Conservation (phyloP, 805 yeast genomes). For the Starmerella geochares region DNA sequence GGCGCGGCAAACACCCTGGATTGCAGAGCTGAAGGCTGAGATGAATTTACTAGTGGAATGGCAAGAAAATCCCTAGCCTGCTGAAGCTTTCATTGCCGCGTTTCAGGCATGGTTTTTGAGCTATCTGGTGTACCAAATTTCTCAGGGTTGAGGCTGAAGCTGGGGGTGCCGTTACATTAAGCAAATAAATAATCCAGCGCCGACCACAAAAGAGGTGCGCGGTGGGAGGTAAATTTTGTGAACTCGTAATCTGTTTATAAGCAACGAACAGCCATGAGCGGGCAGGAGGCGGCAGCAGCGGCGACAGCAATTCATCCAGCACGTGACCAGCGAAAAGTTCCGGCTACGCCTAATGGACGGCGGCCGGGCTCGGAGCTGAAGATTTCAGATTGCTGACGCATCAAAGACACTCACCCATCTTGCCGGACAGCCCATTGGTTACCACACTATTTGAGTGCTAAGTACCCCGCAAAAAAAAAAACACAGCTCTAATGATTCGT, state of each 20-base stretch:
- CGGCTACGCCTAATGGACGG: background rate
- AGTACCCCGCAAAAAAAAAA: constrained; percentile 4
- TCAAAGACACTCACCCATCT: background rate
- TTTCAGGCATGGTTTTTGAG: no score
- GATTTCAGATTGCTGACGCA: background rate
- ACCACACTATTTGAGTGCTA: background rate
- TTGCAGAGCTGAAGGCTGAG: no score
- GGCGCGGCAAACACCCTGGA: no score
- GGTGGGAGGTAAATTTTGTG: background rate
- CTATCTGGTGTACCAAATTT: no score
- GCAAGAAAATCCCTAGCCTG: background rate
- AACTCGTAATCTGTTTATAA: background rate
- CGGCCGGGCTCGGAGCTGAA: constrained; percentile 5
- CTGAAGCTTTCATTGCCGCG: no score
- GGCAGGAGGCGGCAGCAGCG: no score
- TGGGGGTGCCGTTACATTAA: background rate
- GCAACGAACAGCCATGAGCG: no score
- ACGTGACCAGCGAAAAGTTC: background rate
- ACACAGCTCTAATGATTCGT: constrained; percentile 14
- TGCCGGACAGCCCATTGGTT: constrained; percentile 3
- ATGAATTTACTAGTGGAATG: no score
- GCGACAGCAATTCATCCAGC: no score
- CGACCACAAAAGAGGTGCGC: background rate
- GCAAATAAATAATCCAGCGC: background rate
- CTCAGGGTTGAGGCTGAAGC: background rate